Conservation (phyloP, 2,329 filamentous ascomycete genomes). For the Kalaharituber pfeilii region DNA sequence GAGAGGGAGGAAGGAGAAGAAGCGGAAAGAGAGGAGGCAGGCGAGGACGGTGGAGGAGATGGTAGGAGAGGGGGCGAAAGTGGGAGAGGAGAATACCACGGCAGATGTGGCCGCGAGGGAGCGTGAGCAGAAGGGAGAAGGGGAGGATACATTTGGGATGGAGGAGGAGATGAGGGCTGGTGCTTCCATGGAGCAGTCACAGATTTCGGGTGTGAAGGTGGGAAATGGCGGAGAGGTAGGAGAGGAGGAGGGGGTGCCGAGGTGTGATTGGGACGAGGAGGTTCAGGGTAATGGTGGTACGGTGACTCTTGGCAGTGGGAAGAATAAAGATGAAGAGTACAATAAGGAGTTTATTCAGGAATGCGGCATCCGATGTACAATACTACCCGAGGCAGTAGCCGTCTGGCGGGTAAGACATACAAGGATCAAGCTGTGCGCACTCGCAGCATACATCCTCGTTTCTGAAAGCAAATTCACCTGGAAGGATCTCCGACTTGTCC, state of each 20-base stretch:
- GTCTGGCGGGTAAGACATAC: conserved; percentile 49
- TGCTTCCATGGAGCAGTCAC: neutral
- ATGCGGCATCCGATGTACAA: conserved; percentile 43
- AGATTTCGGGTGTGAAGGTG: neutral
- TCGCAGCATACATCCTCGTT: conserved; percentile 49
- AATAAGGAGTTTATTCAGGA: neutral
- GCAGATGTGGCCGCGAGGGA: neutral
- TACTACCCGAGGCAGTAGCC: conserved; percentile 45
- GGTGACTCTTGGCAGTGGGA: neutral
- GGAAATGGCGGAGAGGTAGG: too few relatives aligned
- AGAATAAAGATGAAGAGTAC: neutral
- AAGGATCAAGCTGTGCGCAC: conserved; percentile 40
- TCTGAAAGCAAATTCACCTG: conserved; percentile 44
- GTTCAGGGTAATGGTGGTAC: neutral
- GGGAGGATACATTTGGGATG: neutral
- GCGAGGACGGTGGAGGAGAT: conserved; percentile 1
- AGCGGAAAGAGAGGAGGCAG: neutral
- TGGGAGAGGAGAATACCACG: conserved; percentile 22
- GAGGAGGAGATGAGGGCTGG: neutral
- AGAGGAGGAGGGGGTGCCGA: neutral
- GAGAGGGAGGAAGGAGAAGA: neutral
- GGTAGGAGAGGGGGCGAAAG: neutral
- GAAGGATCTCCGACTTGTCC: conserved; percentile 44
- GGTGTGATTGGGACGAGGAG: too few relatives aligned
- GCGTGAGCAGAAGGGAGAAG: neutral